Evolutionary conservation across 495 filamentous ascomycete species (phyloP).

Genomic region (Sordaria brevicollis): DNA sequence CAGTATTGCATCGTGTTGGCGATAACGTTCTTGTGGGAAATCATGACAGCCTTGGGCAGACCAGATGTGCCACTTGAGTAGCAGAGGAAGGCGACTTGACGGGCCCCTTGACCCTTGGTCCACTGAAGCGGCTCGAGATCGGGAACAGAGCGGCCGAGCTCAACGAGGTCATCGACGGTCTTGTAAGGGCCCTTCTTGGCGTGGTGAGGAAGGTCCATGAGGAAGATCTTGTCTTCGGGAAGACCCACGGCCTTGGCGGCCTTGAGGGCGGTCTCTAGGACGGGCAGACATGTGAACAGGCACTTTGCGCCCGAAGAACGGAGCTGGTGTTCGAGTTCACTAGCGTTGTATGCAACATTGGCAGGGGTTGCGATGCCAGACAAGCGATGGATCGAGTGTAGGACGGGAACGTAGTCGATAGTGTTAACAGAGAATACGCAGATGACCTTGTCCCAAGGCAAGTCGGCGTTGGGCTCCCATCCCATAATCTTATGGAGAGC

Average conservation of each 20-base stretch:
- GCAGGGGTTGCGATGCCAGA: slow-evolving; percentile 69
- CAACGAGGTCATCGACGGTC: slow-evolving; percentile 59
- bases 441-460: slow-evolving; percentile 79
- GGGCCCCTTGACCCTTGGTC: slow-evolving; percentile 63
- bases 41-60: slow-evolving; percentile 92
- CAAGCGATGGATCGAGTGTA: slow-evolving; percentile 67
- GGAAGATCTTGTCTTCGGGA: slow-evolving; percentile 60
- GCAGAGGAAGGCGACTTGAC: slow-evolving; percentile 74
- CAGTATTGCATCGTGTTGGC: slow-evolving; percentile 63
- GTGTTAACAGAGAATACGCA: slow-evolving; percentile 73
- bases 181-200: slow-evolving; percentile 47
- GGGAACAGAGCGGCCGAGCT: slow-evolving; percentile 51
- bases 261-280: slow-evolving; percentile 58
- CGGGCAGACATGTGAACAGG: slow-evolving; percentile 69
- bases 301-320: slow-evolving; percentile 63
- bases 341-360: slow-evolving; percentile 70
- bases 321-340: slow-evolving; percentile 71
- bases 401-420: slow-evolving; percentile 67
- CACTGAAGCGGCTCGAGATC: slow-evolving; percentile 56
- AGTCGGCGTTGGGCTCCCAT: slow-evolving; percentile 64
- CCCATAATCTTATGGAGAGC: slow-evolving; percentile 62
- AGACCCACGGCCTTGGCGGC: slow-evolving; percentile 60
- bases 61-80: slow-evolving; percentile 87
- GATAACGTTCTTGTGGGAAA: slow-evolving; percentile 82
- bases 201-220: slow-evolving; percentile 58